A percentile compares a stretch with the other conserved stretches of the same genome.
These are phyloP conservation scores for Raffaelea ambrosiae DNA, from an alignment of 2,329 filamentous ascomycete genomes.

Conservation along the genomic window DNA sequence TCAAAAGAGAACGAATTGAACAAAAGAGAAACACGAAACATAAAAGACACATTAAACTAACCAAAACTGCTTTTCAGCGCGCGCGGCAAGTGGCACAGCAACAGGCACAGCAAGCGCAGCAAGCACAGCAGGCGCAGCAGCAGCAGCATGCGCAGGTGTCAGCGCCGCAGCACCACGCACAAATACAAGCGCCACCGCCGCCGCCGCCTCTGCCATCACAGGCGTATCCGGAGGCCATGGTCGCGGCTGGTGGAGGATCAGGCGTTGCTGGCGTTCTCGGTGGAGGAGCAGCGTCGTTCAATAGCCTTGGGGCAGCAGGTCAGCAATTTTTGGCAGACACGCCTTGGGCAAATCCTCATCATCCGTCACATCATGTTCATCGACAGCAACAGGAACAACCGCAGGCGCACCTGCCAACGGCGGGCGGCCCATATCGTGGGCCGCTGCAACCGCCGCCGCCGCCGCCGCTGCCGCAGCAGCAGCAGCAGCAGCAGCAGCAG, in stretches of 20 bases:
- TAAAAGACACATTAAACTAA: too few relatives aligned
- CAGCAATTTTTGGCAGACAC: conserved; percentile 86
- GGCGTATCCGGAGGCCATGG: background rate
- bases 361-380: conserved; percentile 52
- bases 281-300: conserved; percentile 26
- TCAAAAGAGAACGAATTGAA: background rate
- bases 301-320: conserved; percentile 55
- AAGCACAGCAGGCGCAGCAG: too few relatives aligned
- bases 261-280: too few relatives aligned
- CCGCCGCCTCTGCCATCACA: background rate
- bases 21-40: background rate
- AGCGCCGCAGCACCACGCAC: conserved; percentile 19
- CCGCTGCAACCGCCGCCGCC: background rate
- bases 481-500: background rate
- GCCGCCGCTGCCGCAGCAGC: background rate
- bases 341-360: conserved; percentile 86
- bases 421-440: conserved; percentile 1
- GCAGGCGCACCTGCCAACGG: background rate
- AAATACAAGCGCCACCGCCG: background rate
- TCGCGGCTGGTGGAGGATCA: background rate
- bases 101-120: too few relatives aligned
- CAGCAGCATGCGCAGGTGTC: too few relatives aligned
- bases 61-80: too few relatives aligned
- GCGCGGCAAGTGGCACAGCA: conserved; percentile 21
- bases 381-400: conserved; percentile 7